Evolutionary conservation across 768 basidiomycete genomes (phyloP).

Genomic region (Polyporus arcularius): DNA sequence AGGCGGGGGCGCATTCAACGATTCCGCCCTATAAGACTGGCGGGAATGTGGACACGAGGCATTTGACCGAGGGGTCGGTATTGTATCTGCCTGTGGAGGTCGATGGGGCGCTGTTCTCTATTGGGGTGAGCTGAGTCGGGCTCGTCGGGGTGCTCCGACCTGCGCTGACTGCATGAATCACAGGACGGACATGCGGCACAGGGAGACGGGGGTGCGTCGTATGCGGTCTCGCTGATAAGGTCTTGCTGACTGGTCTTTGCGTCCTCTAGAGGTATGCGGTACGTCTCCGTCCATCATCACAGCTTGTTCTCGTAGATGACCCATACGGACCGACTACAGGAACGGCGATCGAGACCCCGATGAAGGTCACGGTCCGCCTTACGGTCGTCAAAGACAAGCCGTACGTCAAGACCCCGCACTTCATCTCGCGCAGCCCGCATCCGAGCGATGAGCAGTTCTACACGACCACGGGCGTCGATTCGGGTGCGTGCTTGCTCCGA

Average conservation of each 20-base stretch:
- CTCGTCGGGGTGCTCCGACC: too few species aligned
- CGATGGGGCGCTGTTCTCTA: slow-evolving; percentile 60
- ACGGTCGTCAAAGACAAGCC: slow-evolving; percentile 58
- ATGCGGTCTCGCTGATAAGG: too few species aligned
- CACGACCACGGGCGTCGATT: slow-evolving; percentile 57
- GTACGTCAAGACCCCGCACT: slow-evolving; percentile 62
- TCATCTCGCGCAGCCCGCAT: slow-evolving; percentile 35
- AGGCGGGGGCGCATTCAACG: slow-evolving; percentile 54
- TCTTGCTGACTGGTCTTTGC: too few species aligned
- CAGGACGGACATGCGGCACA: slow-evolving; percentile 70
- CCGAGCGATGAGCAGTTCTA: slow-evolving; percentile 44
- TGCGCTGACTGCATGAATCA: not conserved
- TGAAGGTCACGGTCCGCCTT: slow-evolving; percentile 54
- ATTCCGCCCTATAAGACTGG: slow-evolving; percentile 65
- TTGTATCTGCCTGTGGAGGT: slow-evolving; percentile 60
- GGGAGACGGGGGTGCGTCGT: slow-evolving; percentile 59
- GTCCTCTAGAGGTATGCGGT: slow-evolving; percentile 57
- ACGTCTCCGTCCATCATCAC: slow-evolving; percentile 18
- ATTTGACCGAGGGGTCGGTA: slow-evolving; percentile 55
- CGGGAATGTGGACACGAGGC: slow-evolving; percentile 63
- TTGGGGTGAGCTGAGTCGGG: slow-evolving; percentile 45
- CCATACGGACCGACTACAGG: slow-evolving; percentile 35
- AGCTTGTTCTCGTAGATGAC: not conserved
- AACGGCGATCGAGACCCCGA: slow-evolving; percentile 65
- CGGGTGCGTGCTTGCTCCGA: slow-evolving; percentile 30